phyloP scores from a whole-genome alignment of 495 filamentous ascomycete genomes.

The Podospora pseudoanserina region DNA sequence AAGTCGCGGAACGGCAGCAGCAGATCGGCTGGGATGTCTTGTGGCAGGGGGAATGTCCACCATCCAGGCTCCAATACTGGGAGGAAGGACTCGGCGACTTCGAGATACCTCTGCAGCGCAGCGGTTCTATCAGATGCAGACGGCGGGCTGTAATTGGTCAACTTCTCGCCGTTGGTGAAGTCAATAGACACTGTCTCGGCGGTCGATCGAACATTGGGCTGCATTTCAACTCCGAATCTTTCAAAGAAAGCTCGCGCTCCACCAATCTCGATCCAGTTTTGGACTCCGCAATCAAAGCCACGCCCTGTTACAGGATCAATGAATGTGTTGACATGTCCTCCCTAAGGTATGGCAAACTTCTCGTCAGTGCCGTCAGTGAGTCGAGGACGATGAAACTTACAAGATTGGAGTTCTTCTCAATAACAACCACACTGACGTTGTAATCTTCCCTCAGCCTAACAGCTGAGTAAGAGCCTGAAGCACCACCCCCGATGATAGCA shows the following conservation, averaged over 20 bases:
- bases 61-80: conserved; percentile 37
- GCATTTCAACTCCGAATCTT: conserved; percentile 37
- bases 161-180: conserved; percentile 36
- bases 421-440: conserved; percentile 38
- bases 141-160: conserved; percentile 22
- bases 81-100: conserved; percentile 37
- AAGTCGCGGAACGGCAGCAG: conserved; percentile 46
- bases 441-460: conserved; percentile 42
- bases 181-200: conserved; percentile 34
- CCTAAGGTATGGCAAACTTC: conserved; percentile 23
- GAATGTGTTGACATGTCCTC: conserved; percentile 45
- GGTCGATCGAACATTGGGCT: conserved; percentile 21
- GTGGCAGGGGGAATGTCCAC: conserved; percentile 35
- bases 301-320: conserved; percentile 31
- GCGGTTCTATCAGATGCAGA: conserved; percentile 23
- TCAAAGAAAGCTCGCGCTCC: conserved; percentile 40
- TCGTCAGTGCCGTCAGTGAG: conserved; percentile 3
- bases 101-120: conserved; percentile 35
- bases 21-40: conserved; percentile 41
- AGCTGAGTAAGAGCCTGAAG: conserved; percentile 47
- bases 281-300: conserved; percentile 41
- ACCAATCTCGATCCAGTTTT: conserved; percentile 38
- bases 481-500: conserved; percentile 46
- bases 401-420: conserved; percentile 40
- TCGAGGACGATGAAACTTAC: conserved; percentile 27